A percentile compares a stretch with the other conserved stretches of the same genome.
Conservation (phyloP, 2,329 filamentous ascomycete genomes). For the Fusarium oligoseptatum region DNA sequence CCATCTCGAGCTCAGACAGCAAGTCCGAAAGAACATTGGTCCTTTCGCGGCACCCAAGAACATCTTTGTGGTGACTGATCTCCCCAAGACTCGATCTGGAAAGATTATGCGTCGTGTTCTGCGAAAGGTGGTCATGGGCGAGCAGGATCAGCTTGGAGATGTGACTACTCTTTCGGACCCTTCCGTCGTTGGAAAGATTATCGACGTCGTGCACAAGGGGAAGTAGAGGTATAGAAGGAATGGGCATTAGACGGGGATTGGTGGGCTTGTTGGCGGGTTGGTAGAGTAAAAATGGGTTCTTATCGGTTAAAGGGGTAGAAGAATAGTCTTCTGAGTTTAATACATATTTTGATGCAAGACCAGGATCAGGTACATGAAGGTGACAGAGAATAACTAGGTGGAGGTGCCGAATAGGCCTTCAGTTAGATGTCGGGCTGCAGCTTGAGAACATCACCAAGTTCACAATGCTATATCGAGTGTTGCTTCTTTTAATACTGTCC, state of each 20-base stretch:
- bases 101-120: constrained; percentile 98
- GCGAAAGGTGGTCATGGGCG: constrained; percentile 92
- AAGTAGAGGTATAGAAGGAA: neutral
- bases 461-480: neutral
- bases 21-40: constrained; percentile 93
- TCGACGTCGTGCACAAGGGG: constrained; percentile 58
- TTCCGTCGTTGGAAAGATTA: constrained; percentile 86
- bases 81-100: constrained; percentile 93
- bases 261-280: neutral
- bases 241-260: neutral
- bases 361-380: neutral
- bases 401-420: no score
- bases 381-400: neutral
- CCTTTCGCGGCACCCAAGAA: constrained; percentile 94
- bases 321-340: neutral
- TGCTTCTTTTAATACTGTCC: neutral
- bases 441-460: neutral
- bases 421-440: neutral
- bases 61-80: constrained; percentile 86
- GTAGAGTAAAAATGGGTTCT: neutral
- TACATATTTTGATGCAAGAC: neutral
- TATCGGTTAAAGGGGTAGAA: neutral
- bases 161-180: constrained; percentile 91
- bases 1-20: constrained; percentile 87
- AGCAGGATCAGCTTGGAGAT: constrained; percentile 94